Percentiles rank a stretch among this genome's conserved stretches.
Conservation (phyloP, 306 rosid genomes). For the Vigna angularis region DNA sequence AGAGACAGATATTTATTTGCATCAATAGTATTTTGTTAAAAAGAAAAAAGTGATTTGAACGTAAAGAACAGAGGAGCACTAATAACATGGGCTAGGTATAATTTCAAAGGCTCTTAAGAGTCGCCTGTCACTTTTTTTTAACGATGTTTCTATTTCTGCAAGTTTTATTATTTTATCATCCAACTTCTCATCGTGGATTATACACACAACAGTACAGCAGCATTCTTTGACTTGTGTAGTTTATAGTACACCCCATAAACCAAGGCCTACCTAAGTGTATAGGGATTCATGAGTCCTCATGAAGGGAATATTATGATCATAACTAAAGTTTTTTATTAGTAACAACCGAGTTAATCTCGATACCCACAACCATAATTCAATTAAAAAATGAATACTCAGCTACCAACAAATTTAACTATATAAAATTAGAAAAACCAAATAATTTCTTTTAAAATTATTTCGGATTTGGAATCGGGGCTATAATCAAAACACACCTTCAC, state of each 20-base stretch:
- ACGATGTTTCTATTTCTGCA: not conserved
- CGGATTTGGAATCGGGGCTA: accelerated
- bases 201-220: not conserved
- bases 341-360: not conserved
- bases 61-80: not conserved
- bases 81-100: not conserved
- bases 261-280: not conserved
- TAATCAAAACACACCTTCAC: too few relatives aligned
- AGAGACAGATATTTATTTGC: not conserved
- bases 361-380: conserved; percentile 19
- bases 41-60: not conserved
- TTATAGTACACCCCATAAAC: too few relatives aligned
- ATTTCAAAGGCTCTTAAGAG: not conserved
- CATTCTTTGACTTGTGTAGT: not conserved
- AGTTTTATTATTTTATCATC: not conserved
- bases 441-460: too few relatives aligned
- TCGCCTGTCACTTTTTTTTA: not conserved
- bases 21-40: not conserved
- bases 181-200: not conserved
- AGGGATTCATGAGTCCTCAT: not conserved
- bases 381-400: not conserved
- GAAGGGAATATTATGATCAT: conserved; percentile 26
- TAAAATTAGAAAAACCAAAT: too few relatives aligned
- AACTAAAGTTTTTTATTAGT: not conserved
- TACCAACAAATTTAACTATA: too few relatives aligned